Base-by-base conservation (phyloP, 1,284 basidiomycete species). In the Sporisorium graminicola region DNA sequence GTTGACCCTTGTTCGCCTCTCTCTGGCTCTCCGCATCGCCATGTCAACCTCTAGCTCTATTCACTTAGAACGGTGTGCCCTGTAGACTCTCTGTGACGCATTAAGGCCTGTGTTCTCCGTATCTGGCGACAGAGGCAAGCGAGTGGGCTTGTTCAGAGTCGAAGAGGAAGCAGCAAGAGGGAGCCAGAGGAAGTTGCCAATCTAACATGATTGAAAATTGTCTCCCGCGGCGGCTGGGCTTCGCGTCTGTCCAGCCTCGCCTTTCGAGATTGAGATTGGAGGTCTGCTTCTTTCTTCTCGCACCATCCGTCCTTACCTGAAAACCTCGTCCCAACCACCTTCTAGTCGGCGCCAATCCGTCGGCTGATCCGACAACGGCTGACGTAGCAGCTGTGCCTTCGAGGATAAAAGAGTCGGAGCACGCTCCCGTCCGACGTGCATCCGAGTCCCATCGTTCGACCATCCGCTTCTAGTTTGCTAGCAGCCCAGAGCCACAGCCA, bases 191-290 rank as follows among this genome's bases (percentile, higher is more conserved):
- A 35, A 14, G 37, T 8, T 2, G 16, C 2, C 47, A n/a, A 50
- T 50, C 49, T 50, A 50, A 50, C 49, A 31, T 20, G 12, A 31
- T 20, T 5, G 29, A 43, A 50, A 20, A 31, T 20, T 27, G 4
- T 47, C 44, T 24, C 26, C 46, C 46, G 46, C 46, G 46, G 46
- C 13, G 26, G 46, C n/a, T 20, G 9, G 27, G 29, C 49, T 52
- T 52, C 33, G 50, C 50, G 50, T 52, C 50, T 37, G 50, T 52
- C 33, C 14, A 37, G 12, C 29, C 13, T 18, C n/a, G n/a, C n/a
- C n/a, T n/a, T n/a, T n/a, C n/a, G n/a, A n/a, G n/a, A 24, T 37
- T 22, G 29, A 16, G 20, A 40, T 8, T 31, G 49, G 49, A n/a
- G 31, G 27, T n/a, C n/a, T 5, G 29, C 29, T 50, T 27, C 24